phyloP scores from a whole-genome alignment of 371 early-diverging fungal species.

The Aphelidium insulamus region DNA sequence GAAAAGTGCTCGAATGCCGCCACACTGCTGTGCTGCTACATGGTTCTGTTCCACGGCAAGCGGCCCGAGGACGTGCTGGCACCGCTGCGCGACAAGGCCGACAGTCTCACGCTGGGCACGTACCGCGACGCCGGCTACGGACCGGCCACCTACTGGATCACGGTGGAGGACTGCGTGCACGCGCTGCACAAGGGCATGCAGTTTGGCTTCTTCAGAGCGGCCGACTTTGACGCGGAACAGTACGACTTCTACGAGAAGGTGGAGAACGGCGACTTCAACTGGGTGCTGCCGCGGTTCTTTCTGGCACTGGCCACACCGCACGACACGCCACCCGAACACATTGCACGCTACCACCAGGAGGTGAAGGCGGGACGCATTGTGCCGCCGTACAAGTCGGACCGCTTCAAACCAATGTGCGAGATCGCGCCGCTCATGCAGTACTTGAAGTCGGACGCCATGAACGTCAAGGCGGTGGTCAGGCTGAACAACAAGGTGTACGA shows the following conservation, averaged over 20 bases:
- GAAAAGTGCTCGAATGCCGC: constrained; percentile 29
- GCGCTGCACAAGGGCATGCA: constrained; percentile 25
- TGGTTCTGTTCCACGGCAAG: constrained; percentile 26
- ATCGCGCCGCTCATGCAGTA: no score
- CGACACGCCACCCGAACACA: no score
- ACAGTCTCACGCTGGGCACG: constrained; percentile 16
- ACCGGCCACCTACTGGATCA: constrained; percentile 27
- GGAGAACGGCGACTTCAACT: constrained; percentile 39
- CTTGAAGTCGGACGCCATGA: no score
- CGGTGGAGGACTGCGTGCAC: constrained; percentile 28
- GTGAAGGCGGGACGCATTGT: no score
- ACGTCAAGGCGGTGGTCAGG: constrained; percentile 20
- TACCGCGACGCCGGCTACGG: constrained; percentile 43
- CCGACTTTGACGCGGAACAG: constrained; percentile 23
- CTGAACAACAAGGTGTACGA: constrained; percentile 35
- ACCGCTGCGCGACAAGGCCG: constrained; percentile 14
- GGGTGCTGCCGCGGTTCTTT: constrained; percentile 33
- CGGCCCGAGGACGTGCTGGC: constrained; percentile 27
- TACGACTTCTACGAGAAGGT: constrained; percentile 32
- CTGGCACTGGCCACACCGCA: no score
- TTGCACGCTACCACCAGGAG: no score
- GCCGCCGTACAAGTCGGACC: no score
- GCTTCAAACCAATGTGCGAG: no score
- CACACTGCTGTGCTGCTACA: constrained; percentile 26
- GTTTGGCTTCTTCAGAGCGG: constrained; percentile 23